Percentiles rank a stretch among this genome's conserved stretches.
Evolutionary conservation across 257 asterid genomes (phyloP).

Genomic region (Penstemon eatonii): DNA sequence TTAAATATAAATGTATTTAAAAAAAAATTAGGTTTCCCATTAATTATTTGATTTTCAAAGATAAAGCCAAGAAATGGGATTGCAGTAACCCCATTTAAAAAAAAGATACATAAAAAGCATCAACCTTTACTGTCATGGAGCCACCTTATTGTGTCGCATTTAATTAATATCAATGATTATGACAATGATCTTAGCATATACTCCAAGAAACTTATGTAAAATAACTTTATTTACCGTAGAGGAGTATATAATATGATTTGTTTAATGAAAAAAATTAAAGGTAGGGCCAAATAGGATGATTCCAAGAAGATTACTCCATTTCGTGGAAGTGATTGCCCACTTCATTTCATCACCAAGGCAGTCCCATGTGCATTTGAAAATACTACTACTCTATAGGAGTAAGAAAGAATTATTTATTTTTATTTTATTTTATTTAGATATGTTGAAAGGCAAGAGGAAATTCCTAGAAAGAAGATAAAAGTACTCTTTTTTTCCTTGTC

Average conservation of each 20-base stretch:
- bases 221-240: constrained; percentile 1
- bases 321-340: constrained; percentile 29
- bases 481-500: constrained; percentile 22
- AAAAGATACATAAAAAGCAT: neutral
- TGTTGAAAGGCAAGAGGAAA: constrained; percentile 30
- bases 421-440: neutral
- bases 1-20: too few species aligned
- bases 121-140: constrained; percentile 18
- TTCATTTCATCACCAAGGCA: constrained; percentile 16
- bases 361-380: constrained; percentile 22
- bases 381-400: too few species aligned
- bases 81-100: neutral
- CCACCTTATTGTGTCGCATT: constrained; percentile 25
- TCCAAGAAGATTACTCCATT: constrained; percentile 36
- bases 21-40: neutral
- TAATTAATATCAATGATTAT: constrained; percentile 31
- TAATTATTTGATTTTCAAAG: neutral
- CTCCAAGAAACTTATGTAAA: too few species aligned
- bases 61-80: constrained; percentile 1
- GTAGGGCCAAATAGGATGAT: constrained; percentile 21
- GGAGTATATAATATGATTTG: constrained; percentile 26
- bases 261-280: constrained; percentile 26
- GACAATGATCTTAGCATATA: constrained; percentile 32
- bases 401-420: too few species aligned
- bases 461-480: constrained; percentile 24